A percentile compares a stretch with the other conserved stretches of the same genome.
Conservation (phyloP, 2,329 filamentous ascomycete species). For the Phyllachora maydis region DNA sequence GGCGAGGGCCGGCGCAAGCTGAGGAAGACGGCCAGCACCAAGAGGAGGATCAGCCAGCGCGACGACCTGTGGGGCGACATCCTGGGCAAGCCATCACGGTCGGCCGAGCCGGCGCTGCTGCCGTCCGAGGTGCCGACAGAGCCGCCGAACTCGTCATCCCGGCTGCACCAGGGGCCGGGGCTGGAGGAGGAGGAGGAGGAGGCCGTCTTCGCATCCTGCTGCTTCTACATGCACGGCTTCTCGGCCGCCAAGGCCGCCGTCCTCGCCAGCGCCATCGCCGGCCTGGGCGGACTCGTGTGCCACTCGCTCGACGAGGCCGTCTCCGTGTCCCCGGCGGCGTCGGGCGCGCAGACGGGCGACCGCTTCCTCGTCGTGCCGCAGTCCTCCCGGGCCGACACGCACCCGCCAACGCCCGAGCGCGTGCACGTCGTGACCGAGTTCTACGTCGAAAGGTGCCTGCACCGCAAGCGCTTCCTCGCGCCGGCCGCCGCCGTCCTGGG, state of each 20-base stretch:
- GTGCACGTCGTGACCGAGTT: conserved; percentile 58
- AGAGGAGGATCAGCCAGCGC: conserved; percentile 60
- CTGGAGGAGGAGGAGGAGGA: background rate
- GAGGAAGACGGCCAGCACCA: conserved; percentile 73
- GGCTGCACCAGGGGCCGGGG: too few species aligned
- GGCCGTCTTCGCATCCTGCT: conserved; percentile 30
- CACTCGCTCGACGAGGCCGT: conserved; percentile 19
- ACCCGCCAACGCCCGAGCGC: conserved; percentile 15
- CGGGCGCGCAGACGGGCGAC: conserved; percentile 11
- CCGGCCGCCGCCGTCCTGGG: conserved; percentile 54
- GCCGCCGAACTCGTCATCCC: background rate
- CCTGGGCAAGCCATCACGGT: conserved; percentile 28
- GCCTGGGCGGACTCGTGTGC: conserved; percentile 23
- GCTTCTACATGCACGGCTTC: conserved; percentile 41
- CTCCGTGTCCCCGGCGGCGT: conserved; percentile 9
- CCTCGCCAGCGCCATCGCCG: conserved; percentile 23
- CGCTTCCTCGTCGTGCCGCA: conserved; percentile 36
- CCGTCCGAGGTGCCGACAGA: conserved; percentile 1
- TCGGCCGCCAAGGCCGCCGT: conserved; percentile 25
- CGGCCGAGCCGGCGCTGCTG: conserved; percentile 8
- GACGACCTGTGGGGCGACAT: conserved; percentile 86
- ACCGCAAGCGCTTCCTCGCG: conserved; percentile 49
- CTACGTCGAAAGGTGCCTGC: conserved; percentile 79
- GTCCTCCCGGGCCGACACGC: conserved; percentile 20
- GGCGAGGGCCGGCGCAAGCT: conserved; percentile 58